Percentiles rank a stretch among this genome's conserved stretches.
These are phyloP conservation scores for Calonectria hongkongensis DNA, from an alignment of 2,329 filamentous ascomycete species.

Conservation along the genomic window DNA sequence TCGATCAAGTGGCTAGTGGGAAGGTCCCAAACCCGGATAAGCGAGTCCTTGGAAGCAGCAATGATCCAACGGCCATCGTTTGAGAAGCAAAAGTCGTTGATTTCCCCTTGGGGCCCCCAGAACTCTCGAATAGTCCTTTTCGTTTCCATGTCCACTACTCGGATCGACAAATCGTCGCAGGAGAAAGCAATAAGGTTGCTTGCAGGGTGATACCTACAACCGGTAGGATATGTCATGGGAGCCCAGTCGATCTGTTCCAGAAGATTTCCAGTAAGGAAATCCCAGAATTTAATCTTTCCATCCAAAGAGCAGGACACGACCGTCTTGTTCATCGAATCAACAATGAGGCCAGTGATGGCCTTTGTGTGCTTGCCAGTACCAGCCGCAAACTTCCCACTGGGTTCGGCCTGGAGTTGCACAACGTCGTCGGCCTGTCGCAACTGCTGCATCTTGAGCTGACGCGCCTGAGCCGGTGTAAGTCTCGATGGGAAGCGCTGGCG, in stretches of 20 bases:
- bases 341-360: constrained; percentile 88
- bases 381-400: constrained; percentile 64
- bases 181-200: constrained; percentile 92
- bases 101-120: constrained; percentile 83
- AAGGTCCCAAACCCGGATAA: constrained; percentile 94
- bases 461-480: constrained; percentile 85
- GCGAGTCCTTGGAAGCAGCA: constrained; percentile 86
- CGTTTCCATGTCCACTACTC: constrained; percentile 92
- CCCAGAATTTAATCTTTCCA: constrained; percentile 98
- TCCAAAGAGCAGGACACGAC: constrained; percentile 92
- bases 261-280: constrained; percentile 88
- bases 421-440: constrained; percentile 75
- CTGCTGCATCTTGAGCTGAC: constrained; percentile 82
- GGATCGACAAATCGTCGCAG: constrained; percentile 91
- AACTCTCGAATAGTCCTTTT: constrained; percentile 94
- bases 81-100: constrained; percentile 92
- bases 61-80: constrained; percentile 96
- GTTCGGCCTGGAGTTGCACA: constrained; percentile 70
- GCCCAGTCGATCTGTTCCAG: constrained; percentile 90
- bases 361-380: constrained; percentile 85
- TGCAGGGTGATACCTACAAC: constrained; percentile 85
- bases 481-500: constrained; percentile 90
- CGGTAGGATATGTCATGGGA: constrained; percentile 82
- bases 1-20: constrained; percentile 97
- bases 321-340: constrained; percentile 91